Base-by-base conservation (phyloP, 345 rosid genomes). In the Eucalyptus curtisii region DNA sequence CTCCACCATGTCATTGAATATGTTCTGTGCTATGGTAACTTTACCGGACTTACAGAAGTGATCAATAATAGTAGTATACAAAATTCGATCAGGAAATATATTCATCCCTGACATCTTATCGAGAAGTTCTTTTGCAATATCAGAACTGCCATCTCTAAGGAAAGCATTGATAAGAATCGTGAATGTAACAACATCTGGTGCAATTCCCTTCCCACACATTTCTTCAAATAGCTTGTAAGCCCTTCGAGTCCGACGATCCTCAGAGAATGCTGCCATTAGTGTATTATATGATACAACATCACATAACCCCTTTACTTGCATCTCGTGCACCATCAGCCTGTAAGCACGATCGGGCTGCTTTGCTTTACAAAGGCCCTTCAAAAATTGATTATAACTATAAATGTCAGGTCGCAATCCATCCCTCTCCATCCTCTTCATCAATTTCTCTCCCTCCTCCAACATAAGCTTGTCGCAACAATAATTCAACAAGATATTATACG, bases 271-370 rank as follows among this genome's bases (percentile, higher is more conserved):
- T 48, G 91, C 87, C 42, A 97, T 97, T 82, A 98, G 86, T 17
- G 97, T 97, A 92, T 97, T 97, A 89, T 95, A 97, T 50, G 99
- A 95, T 90, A 96, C 95, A 50, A 91, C 97, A 92, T 97, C 98
- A 89, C 92, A 93, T 57, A 96, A 91, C 49, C 96, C 98, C 90
- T 94, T 94, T 47, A 91, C 91, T 92, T 91, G 94, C 99, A 97
- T 94, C 90, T 94, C 94, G 68, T 92, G 90, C 88, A 91, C 87
- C 95, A 98, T 91, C 79, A 95, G 92, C 52, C 64, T 80, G 92
- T 93, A 92, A 44, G 98, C 97, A 90, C 92, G 94, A 82, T 93
- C 96, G 9, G 89, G 89, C 88, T 86, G 87, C 79, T 90, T 92
- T 88, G 92, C 94, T 90, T 93, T 97, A 92, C 99, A 97, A 88